Evolutionary conservation across 202 grass and related monocot genomes (phyloP).

Genomic region (Alloteropsis angusta): DNA sequence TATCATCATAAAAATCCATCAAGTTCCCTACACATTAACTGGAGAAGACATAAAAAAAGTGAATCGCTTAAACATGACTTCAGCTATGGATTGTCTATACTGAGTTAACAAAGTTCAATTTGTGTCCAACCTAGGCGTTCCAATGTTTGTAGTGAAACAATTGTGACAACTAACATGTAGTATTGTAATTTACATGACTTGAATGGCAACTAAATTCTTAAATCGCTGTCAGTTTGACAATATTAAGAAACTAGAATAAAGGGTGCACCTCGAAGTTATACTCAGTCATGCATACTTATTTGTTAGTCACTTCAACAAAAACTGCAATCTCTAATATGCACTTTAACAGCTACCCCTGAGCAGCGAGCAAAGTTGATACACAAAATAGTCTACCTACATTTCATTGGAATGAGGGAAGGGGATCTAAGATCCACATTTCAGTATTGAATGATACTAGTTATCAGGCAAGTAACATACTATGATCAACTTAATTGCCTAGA

Average conservation of each 20-base stretch:
- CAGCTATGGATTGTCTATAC: not conserved
- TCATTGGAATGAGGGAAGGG: not conserved
- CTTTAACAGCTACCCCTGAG: not conserved
- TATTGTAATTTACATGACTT: not conserved
- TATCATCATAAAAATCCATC: not conserved
- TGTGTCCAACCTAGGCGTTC: not conserved
- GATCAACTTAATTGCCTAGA: not conserved
- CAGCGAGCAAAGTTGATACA: not conserved
- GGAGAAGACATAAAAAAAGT: not conserved
- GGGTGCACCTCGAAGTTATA: not conserved
- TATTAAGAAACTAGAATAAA: not conserved
- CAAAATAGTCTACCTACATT: not conserved
- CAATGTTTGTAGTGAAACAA: not conserved
- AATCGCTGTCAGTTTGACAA: not conserved
- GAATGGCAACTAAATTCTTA: not conserved
- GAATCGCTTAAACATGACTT: not conserved
- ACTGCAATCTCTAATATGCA: not conserved
- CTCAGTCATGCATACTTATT: not conserved
- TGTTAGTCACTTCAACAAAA: not conserved
- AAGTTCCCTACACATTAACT: not conserved
- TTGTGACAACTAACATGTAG: not conserved
- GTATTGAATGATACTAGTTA: not conserved
- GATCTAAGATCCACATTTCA: not conserved
- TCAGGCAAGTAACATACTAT: not conserved
- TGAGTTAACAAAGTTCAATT: not conserved